These are phyloP conservation scores for Ophiognomonia clavigignenti-juglandacearum DNA, from an alignment of 2,329 filamentous ascomycete genomes.

Conservation along the genomic window DNA sequence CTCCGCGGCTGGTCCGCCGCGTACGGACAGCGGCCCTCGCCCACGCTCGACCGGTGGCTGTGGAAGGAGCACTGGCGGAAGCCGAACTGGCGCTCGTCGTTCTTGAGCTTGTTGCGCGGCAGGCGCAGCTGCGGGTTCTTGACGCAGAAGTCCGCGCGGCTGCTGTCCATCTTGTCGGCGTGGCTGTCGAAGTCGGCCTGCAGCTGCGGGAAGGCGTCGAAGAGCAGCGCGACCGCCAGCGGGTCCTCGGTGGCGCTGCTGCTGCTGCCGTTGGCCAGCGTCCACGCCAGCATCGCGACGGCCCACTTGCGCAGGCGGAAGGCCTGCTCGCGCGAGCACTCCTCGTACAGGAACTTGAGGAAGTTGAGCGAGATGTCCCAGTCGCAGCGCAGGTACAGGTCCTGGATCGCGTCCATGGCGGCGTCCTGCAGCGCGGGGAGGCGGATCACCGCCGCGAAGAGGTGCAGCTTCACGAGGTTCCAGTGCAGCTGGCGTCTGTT, in stretches of 20 bases:
- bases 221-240: slow-evolving; percentile 19
- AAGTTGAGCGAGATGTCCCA: slow-evolving; percentile 52
- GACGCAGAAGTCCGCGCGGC: slow-evolving; percentile 45
- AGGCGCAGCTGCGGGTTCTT: slow-evolving; percentile 59
- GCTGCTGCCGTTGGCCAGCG: slow-evolving; percentile 37
- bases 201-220: slow-evolving; percentile 39
- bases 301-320: slow-evolving; percentile 54
- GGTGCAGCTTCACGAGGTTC: slow-evolving; percentile 51
- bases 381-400: slow-evolving; percentile 53
- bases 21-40: slow-evolving; percentile 50
- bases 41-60: slow-evolving; percentile 49
- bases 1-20: slow-evolving; percentile 8
- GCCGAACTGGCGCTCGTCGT: slow-evolving; percentile 54
- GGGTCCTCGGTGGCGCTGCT: slow-evolving; percentile 20
- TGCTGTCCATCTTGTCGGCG: slow-evolving; percentile 45
- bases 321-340: slow-evolving; percentile 44
- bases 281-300: slow-evolving; percentile 57
- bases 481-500: slow-evolving; percentile 42
- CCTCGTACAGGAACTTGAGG: slow-evolving; percentile 48
- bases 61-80: slow-evolving; percentile 59
- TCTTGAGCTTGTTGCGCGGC: slow-evolving; percentile 49
- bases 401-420: slow-evolving; percentile 54
- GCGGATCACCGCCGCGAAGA: slow-evolving; percentile 50
- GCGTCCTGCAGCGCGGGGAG: slow-evolving; percentile 49
- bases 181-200: slow-evolving; percentile 47